Evolutionary conservation across 371 early-diverging fungal genomes (phyloP).

Genomic region (Choanephora cucurbitarum): DNA sequence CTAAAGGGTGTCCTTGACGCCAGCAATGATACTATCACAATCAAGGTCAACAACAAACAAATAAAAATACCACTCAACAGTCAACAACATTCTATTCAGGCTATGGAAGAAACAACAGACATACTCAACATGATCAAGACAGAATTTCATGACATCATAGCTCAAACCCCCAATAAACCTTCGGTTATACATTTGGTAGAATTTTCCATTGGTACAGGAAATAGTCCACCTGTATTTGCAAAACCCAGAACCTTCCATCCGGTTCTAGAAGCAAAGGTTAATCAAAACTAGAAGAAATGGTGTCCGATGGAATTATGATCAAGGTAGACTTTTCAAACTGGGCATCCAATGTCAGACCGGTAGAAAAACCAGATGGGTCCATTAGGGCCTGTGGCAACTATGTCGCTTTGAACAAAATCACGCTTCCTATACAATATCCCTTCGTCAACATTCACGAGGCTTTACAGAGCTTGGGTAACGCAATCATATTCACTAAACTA

Average conservation of each 20-base stretch:
- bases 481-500: slow-evolving; percentile 5
- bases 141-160: slow-evolving; percentile 6
- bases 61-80: background rate
- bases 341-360: slow-evolving; percentile 1
- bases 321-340: slow-evolving; percentile 2
- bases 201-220: slow-evolving; percentile 11
- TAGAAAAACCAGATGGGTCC: slow-evolving; percentile 7
- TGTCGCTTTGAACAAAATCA: background rate
- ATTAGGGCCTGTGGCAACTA: slow-evolving; percentile 5
- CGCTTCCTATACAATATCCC: slow-evolving; percentile 3
- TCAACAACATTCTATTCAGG: background rate
- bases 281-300: slow-evolving; percentile 1
- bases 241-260: slow-evolving; percentile 5
- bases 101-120: background rate
- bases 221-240: slow-evolving; percentile 7
- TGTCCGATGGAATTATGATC: background rate
- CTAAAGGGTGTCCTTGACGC: slow-evolving; percentile 1
- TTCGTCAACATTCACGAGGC: slow-evolving; percentile 10
- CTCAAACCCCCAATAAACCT: slow-evolving; percentile 5
- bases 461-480: slow-evolving; percentile 5
- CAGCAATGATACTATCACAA: background rate
- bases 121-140: background rate
- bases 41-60: background rate
- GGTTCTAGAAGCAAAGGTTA: background rate
- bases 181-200: background rate